Base-by-base conservation (phyloP, 129 eudicot genomes). In the Tanacetum coccineum region DNA sequence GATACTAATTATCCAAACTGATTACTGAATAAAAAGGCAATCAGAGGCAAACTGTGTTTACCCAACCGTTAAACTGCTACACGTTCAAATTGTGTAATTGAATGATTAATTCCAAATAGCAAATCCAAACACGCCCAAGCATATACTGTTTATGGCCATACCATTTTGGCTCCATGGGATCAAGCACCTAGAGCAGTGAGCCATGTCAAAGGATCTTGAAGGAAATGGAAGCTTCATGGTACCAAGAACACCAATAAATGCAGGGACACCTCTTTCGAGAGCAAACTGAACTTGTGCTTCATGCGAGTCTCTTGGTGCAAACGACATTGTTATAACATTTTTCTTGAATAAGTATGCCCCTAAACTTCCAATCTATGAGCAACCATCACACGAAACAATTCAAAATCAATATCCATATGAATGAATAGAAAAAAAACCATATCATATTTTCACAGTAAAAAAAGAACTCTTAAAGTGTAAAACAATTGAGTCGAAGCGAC, bases 241-340 rank as follows among this genome's bases (percentile, higher is more conserved):
- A 60, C 53, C 70, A 68, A 68, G 70, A 76, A 61, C 80, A 76
- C 62, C 62, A 13, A 68, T 68, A 62, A 68, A 62, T 21, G 64
- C 80, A 28, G 81, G 81, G 14, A 80, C 80, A 49, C 81, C 84
- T 62, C 84, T 80, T 65, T 80, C 84, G 4, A 75, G 62, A 70
- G 78, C 84, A 59, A 80, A 75, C 61, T 57, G 81, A 46, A 80
- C 68, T 45, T 71, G 80, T 53, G 80, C 61, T 53, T 76, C 80
- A 6, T 69, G 60, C 0, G 51, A 68, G 59, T 76, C 80, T 62
- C 67, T 68, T 69, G 80, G 80, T 62, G 71, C 63, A 42, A 74
- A 57, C 2, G 79, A 74, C 73, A 74, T 74, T 40, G 79, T 74
- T 66, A 66, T 66, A 48, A 74, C 79, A 28, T 74, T 74, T 66